Conservation (phyloP, 805 yeast genomes). For the Metschnikowia aberdeeniae region DNA sequence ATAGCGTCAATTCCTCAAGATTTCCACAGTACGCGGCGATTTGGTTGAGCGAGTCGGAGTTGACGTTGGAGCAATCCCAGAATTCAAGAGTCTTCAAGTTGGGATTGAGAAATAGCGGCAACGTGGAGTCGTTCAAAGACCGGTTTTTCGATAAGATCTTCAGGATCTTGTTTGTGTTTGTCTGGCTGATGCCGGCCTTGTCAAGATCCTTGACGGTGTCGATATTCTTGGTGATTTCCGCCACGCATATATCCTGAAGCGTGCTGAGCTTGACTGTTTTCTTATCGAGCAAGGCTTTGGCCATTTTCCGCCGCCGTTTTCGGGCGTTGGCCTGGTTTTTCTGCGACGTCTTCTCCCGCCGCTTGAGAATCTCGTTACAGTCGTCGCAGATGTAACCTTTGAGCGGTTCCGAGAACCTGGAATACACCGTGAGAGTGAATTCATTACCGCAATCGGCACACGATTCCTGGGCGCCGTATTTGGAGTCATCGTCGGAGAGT, state of each 20-base stretch:
- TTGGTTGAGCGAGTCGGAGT: constrained; percentile 57
- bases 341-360: constrained; percentile 42
- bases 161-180: constrained; percentile 67
- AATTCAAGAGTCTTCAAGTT: constrained; percentile 57
- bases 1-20: constrained; percentile 58
- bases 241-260: constrained; percentile 79
- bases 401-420: constrained; percentile 47
- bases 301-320: constrained; percentile 71
- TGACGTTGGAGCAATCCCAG: constrained; percentile 89
- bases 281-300: constrained; percentile 78
- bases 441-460: constrained; percentile 61
- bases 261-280: constrained; percentile 60
- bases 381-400: constrained; percentile 66
- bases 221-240: constrained; percentile 59
- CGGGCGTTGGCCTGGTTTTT: constrained; percentile 60
- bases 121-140: constrained; percentile 66
- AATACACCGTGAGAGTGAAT: constrained; percentile 64
- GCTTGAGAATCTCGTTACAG: constrained; percentile 45
- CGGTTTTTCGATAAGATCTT: constrained; percentile 79
- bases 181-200: constrained; percentile 74
- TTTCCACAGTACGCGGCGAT: constrained; percentile 80
- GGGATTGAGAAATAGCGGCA: constrained; percentile 68
- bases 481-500: constrained; percentile 14
- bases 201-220: constrained; percentile 66
- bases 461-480: constrained; percentile 50